Conservation (phyloP, 768 basidiomycete genomes). For the Panellus pusillus region DNA sequence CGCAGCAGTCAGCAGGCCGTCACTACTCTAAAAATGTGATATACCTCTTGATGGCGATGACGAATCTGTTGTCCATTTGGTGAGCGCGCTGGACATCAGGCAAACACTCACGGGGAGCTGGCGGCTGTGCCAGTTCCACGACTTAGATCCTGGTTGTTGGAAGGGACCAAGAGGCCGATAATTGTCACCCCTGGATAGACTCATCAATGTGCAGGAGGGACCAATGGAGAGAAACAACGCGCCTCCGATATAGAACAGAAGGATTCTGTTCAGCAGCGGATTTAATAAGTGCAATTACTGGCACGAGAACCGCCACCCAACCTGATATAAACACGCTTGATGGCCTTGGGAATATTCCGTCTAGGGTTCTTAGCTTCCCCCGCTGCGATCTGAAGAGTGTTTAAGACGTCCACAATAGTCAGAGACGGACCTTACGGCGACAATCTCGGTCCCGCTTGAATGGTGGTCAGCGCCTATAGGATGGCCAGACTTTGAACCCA, state of each 20-base stretch:
- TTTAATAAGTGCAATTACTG: not conserved
- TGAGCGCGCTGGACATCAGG: too few relatives aligned
- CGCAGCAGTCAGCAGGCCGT: not conserved
- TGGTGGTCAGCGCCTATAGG: not conserved
- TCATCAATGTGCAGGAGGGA: constrained; percentile 23
- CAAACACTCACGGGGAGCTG: constrained; percentile 52
- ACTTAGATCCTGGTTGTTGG: constrained; percentile 54
- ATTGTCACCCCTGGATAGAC: constrained; percentile 50
- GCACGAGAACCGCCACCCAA: constrained; percentile 9
- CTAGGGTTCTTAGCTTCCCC: constrained; percentile 92
- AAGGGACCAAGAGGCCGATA: constrained; percentile 84
- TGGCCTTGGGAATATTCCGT: constrained; percentile 59
- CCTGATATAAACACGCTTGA: constrained; percentile 73
- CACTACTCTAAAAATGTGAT: not conserved
- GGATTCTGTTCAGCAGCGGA: constrained; percentile 27
- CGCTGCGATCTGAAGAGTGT: constrained; percentile 65
- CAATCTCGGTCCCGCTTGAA: constrained; percentile 88
- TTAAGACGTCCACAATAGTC: not conserved
- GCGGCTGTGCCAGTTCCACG: constrained; percentile 61
- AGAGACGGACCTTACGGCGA: constrained; percentile 53
- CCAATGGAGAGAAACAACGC: not conserved
- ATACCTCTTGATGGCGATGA: constrained; percentile 71
- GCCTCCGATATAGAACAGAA: constrained; percentile 54
- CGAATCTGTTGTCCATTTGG: constrained; percentile 47
- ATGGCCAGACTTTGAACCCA: not conserved